A percentile compares a stretch with the other conserved stretches of the same genome.
phyloP scores from a whole-genome alignment of 1,139 yeast species.

The Debaryomycetaceae sp. region DNA sequence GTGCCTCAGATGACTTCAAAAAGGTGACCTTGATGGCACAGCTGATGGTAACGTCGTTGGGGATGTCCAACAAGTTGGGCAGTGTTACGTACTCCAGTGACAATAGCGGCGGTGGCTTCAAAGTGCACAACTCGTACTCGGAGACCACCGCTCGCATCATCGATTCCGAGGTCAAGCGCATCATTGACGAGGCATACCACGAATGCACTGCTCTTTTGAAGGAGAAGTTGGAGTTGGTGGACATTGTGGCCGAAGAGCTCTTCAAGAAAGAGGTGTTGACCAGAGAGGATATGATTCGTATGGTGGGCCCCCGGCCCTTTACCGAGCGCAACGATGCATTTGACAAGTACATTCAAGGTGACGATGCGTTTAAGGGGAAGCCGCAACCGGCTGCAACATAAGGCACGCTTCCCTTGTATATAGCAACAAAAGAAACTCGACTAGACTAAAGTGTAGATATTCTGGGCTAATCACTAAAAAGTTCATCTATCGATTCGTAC shows the following conservation, averaged over 20 bases:
- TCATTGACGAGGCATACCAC: slow-evolving; percentile 48
- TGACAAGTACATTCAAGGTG: slow-evolving; percentile 63
- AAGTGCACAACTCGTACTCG: slow-evolving; percentile 65
- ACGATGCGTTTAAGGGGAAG: slow-evolving; percentile 31
- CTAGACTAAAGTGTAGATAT: too few species aligned
- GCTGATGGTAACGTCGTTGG: slow-evolving; percentile 70
- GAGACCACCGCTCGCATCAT: slow-evolving; percentile 64
- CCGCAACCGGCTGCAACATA: slow-evolving; percentile 12
- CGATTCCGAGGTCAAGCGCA: slow-evolving; percentile 61
- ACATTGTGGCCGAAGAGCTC: slow-evolving; percentile 65
- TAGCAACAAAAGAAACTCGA: too few species aligned
- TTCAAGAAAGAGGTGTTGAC: slow-evolving; percentile 68
- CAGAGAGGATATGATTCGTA: slow-evolving; percentile 73
- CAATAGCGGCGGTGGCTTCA: slow-evolving; percentile 46
- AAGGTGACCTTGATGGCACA: slow-evolving; percentile 76
- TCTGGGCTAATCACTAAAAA: slow-evolving; percentile 13
- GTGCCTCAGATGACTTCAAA: slow-evolving; percentile 79
- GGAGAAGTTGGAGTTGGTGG: slow-evolving; percentile 60
- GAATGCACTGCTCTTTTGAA: slow-evolving; percentile 53
- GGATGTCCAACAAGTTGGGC: slow-evolving; percentile 72
- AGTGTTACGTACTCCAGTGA: slow-evolving; percentile 46
- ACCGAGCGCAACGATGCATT: slow-evolving; percentile 77
- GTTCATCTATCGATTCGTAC: slow-evolving; percentile 13
- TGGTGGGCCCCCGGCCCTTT: slow-evolving; percentile 74
- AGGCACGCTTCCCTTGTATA: too few species aligned